Percentiles rank a stretch among this genome's conserved stretches.
Conservation (phyloP, 441 rosid species). For the Jatropha podagrica region DNA sequence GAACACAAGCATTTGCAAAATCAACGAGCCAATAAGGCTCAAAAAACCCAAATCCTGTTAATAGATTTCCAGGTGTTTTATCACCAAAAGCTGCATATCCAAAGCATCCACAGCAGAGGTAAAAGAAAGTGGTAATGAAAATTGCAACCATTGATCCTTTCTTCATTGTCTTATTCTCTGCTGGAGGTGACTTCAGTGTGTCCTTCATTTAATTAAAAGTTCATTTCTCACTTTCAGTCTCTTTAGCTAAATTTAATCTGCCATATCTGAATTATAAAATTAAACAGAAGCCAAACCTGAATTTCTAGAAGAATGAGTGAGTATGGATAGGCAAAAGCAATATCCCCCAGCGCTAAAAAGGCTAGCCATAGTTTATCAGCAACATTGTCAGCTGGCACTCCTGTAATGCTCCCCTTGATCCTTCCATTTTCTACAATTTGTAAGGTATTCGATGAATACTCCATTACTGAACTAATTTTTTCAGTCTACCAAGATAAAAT, state of each 20-base stretch:
- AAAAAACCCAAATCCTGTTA: slow-evolving; percentile 76
- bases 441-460: too few relatives aligned
- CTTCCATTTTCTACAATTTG: slow-evolving; percentile 45
- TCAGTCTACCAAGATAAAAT: too few relatives aligned
- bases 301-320: slow-evolving; percentile 70
- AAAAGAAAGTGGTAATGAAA: slow-evolving; percentile 60
- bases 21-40: slow-evolving; percentile 88
- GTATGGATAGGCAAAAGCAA: slow-evolving; percentile 78
- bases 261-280: background rate
- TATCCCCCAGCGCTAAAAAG: slow-evolving; percentile 72
- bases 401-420: slow-evolving; percentile 56
- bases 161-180: slow-evolving; percentile 77
- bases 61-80: slow-evolving; percentile 71
- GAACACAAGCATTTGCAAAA: slow-evolving; percentile 79
- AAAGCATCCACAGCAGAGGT: slow-evolving; percentile 72
- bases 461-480: too few relatives aligned
- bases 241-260: background rate
- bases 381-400: slow-evolving; percentile 46
- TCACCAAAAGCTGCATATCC: slow-evolving; percentile 88
- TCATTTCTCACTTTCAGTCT: background rate
- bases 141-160: slow-evolving; percentile 54
- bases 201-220: slow-evolving; percentile 41
- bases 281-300: slow-evolving; percentile 43
- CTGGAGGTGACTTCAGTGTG: slow-evolving; percentile 51
- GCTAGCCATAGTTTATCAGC: slow-evolving; percentile 51